Evolutionary conservation across 2,329 filamentous ascomycete species (phyloP).

Genomic region (Hymenoscyphus fraxineus): DNA sequence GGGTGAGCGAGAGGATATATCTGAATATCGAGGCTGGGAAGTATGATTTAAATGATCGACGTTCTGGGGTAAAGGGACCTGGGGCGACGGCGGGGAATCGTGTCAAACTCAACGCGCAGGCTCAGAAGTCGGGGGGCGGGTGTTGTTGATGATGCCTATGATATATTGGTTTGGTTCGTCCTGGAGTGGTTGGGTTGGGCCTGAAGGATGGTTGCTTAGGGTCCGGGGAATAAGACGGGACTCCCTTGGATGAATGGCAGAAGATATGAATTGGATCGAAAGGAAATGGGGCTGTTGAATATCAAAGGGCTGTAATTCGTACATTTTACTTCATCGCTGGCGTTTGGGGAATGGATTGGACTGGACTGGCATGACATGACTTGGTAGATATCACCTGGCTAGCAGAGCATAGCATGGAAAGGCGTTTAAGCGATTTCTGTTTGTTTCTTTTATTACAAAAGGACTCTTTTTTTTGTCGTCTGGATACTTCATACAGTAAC

Average conservation of each 20-base stretch:
- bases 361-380: too few species aligned
- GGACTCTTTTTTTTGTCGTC: background rate
- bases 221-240: too few species aligned
- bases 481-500: too few species aligned
- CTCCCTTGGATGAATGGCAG: too few species aligned
- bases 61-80: slow-evolving; percentile 83
- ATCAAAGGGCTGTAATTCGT: slow-evolving; percentile 6
- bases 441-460: slow-evolving; percentile 32
- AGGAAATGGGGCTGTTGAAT: slow-evolving; percentile 12
- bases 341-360: slow-evolving; percentile 17
- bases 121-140: slow-evolving; percentile 27
- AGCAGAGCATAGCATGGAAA: slow-evolving; percentile 20
- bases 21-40: slow-evolving; percentile 88
- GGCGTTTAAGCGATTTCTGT: slow-evolving; percentile 14
- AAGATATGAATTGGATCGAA: background rate
- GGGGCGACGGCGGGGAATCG: slow-evolving; percentile 38
- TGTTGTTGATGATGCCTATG: slow-evolving; percentile 23
- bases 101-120: slow-evolving; percentile 42
- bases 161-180: background rate
- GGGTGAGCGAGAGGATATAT: slow-evolving; percentile 93
- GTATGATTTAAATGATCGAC: slow-evolving; percentile 89
- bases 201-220: too few species aligned
- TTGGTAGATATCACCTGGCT: slow-evolving; percentile 19
- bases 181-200: background rate
- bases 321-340: slow-evolving; percentile 19